Conservation (phyloP, 768 basidiomycete genomes). For the Psilocybe sp. region DNA sequence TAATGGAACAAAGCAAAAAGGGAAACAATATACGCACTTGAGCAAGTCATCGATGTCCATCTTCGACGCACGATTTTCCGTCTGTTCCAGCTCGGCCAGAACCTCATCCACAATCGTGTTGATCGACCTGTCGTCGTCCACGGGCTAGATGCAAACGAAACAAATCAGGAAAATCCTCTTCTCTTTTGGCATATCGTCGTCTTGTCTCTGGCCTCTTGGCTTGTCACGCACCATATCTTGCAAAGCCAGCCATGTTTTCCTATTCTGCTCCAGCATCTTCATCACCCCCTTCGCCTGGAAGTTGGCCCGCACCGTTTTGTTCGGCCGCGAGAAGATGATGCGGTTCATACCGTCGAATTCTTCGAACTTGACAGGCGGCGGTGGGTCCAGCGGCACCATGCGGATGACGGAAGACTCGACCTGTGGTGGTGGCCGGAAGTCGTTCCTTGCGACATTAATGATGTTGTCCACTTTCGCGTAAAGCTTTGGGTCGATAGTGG, state of each 20-base stretch:
- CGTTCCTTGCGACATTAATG: constrained; percentile 95
- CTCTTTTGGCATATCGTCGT: too few relatives aligned
- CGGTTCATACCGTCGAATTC: constrained; percentile 96
- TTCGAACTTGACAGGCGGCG: constrained; percentile 92
- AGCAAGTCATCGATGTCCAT: constrained; percentile 92
- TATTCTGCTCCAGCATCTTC: constrained; percentile 92
- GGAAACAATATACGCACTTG: constrained; percentile 50
- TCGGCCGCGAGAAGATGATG: constrained; percentile 85
- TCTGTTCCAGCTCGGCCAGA: constrained; percentile 65
- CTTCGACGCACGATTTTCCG: constrained; percentile 82
- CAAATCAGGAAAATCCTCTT: not conserved
- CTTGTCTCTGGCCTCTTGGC: too few relatives aligned
- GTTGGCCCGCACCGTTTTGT: constrained; percentile 86
- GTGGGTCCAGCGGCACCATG: constrained; percentile 89
- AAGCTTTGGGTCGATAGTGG: constrained; percentile 36
- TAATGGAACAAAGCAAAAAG: not conserved
- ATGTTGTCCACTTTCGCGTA: constrained; percentile 96
- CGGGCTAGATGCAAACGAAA: constrained; percentile 40
- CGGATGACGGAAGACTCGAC: constrained; percentile 94
- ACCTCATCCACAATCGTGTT: constrained; percentile 71
- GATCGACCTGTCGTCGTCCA: constrained; percentile 70
- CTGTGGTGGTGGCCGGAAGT: constrained; percentile 93
- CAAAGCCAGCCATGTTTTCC: constrained; percentile 87
- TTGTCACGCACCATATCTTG: constrained; percentile 52
- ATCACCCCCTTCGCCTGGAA: constrained; percentile 94